A percentile compares a stretch with the other conserved stretches of the same genome.
phyloP scores from a whole-genome alignment of 495 filamentous ascomycete species.

The Aspergillus cristatus region DNA sequence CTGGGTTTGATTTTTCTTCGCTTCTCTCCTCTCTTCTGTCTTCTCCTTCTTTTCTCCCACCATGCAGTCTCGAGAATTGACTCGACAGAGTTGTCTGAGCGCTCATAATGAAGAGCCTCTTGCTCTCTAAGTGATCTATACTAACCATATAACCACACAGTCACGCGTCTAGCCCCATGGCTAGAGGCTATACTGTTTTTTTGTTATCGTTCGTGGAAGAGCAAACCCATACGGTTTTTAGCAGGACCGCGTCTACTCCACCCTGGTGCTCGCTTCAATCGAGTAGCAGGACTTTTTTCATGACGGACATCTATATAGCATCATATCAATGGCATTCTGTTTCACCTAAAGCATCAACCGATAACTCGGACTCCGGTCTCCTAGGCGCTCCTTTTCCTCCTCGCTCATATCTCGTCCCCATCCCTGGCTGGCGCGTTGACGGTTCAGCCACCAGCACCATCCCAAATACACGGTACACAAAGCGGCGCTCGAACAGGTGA shows the following conservation, averaged over 20 bases:
- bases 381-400: background rate
- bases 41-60: constrained; percentile 4
- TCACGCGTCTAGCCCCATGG: constrained; percentile 36
- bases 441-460: constrained; percentile 5
- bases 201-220: constrained; percentile 49
- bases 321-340: background rate
- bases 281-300: constrained; percentile 44
- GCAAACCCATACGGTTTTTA: constrained; percentile 48
- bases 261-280: constrained; percentile 37
- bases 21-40: background rate
- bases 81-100: too few relatives aligned
- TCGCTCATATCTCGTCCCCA: constrained; percentile 1
- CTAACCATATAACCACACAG: constrained; percentile 27
- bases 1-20: background rate
- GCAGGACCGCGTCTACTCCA: constrained; percentile 49
- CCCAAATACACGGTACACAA: constrained; percentile 5
- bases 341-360: background rate
- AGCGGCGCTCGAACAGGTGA: constrained; percentile 8
- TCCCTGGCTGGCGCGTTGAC: constrained; percentile 1
- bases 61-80: too few relatives aligned
- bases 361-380: constrained; percentile 2
- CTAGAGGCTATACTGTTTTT: constrained; percentile 32
- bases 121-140: too few relatives aligned
- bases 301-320: constrained; percentile 34
- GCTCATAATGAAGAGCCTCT: constrained; percentile 2